These are phyloP conservation scores for Poronia punctata DNA, from an alignment of 495 filamentous ascomycete genomes.

Conservation along the genomic window DNA sequence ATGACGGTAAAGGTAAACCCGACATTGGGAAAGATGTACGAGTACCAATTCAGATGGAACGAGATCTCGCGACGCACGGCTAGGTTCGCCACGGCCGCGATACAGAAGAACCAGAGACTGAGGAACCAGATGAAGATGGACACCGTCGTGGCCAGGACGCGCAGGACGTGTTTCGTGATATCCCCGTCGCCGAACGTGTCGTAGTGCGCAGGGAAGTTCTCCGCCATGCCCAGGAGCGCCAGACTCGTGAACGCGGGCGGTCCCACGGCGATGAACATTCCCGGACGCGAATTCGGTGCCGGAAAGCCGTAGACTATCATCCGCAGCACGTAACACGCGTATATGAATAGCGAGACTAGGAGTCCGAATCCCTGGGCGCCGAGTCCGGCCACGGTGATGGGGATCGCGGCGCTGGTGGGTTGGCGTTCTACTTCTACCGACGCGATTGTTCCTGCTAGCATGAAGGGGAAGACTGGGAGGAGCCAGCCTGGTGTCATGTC, in stretches of 20 bases:
- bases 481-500: conserved; percentile 50
- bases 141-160: conserved; percentile 23
- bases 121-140: conserved; percentile 64
- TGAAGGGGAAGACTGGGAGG: conserved; percentile 49
- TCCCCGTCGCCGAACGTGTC: conserved; percentile 17
- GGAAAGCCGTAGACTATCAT: conserved; percentile 53
- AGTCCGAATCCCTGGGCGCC: conserved; percentile 48
- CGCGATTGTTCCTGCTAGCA: conserved; percentile 47
- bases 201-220: conserved; percentile 29
- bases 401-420: conserved; percentile 30
- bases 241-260: conserved; percentile 63
- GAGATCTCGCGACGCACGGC: conserved; percentile 42
- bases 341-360: conserved; percentile 43
- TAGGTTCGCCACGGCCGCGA: conserved; percentile 49
- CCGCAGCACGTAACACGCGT: conserved; percentile 50
- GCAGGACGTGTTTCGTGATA: conserved; percentile 18
- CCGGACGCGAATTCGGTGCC: conserved; percentile 43
- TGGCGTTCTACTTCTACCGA: conserved; percentile 35
- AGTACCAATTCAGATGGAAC: conserved; percentile 52
- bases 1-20: conserved; percentile 48
- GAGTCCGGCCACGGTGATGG: conserved; percentile 44
- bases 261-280: conserved; percentile 68
- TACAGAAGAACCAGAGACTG: conserved; percentile 65
- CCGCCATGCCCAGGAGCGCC: conserved; percentile 59
- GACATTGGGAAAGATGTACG: conserved; percentile 53